A percentile compares a stretch with the other conserved stretches of the same genome.
Evolutionary conservation across 1,284 basidiomycete species (phyloP).

Genomic region (Termitomyces sp.): DNA sequence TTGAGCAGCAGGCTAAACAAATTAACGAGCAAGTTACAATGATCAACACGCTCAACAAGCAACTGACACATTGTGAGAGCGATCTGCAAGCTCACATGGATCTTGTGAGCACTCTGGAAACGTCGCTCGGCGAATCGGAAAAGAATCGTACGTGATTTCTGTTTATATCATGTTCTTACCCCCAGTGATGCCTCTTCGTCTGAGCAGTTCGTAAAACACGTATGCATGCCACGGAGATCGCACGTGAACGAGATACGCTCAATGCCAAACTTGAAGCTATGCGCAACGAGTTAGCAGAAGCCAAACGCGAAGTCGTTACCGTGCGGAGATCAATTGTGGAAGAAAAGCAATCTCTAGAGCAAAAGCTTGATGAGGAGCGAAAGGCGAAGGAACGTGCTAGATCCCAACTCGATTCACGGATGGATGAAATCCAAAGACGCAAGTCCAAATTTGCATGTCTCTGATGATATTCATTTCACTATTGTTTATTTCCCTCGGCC

Average conservation of each 20-base stretch:
- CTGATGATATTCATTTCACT: conserved; percentile 31
- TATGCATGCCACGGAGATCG: conserved; percentile 83
- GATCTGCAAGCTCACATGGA: conserved; percentile 92
- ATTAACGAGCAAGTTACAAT: conserved; percentile 82
- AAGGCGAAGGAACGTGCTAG: conserved; percentile 78
- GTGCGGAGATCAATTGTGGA: conserved; percentile 77
- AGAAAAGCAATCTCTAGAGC: conserved; percentile 81
- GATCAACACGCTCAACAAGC: conserved; percentile 91
- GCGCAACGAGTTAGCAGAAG: conserved; percentile 64
- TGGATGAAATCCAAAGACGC: conserved; percentile 76
- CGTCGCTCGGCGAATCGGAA: conserved; percentile 82
- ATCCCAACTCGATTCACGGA: conserved; percentile 76
- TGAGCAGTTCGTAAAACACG: conserved; percentile 79
- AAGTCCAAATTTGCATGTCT: conserved; percentile 85
- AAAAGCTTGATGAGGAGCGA: conserved; percentile 76
- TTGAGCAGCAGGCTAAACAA: conserved; percentile 72
- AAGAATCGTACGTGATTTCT: conserved; percentile 68
- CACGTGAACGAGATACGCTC: conserved; percentile 76
- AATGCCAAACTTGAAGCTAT: conserved; percentile 59
- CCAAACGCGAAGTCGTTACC: conserved; percentile 71
- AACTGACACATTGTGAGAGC: conserved; percentile 84
- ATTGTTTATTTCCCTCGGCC: conserved; percentile 15
- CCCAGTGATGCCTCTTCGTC: conserved; percentile 8
- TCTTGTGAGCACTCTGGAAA: conserved; percentile 77
- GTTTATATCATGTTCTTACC: conserved; percentile 10